Evolutionary conservation across 805 yeast genomes (phyloP), one percentile per base, ranked within the genome.

Genomic region (Blastobotrys parvus): DNA sequence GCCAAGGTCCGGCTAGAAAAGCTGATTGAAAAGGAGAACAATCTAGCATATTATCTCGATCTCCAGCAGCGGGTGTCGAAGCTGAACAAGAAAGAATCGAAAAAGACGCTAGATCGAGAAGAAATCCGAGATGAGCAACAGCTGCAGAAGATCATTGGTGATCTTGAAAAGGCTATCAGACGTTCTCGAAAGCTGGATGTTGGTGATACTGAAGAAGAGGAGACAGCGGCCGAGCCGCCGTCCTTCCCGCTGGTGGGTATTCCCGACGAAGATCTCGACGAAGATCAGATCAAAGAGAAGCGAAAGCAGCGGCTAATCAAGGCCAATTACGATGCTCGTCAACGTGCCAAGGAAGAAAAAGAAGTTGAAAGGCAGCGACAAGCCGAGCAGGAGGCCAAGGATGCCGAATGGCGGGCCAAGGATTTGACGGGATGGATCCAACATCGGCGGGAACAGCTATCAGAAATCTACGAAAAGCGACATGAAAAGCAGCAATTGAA

Each of bases 291-390:
- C 35, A 85, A 82, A 53, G 97, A 88, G 57, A 92, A 92, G 62
- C 72, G 95, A 39, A 78, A 78, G 45, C 97, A 92, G 63, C 72
- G 76, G 52, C 70, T 92, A 23, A 68, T 84, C 64, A 86, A 87
- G 55, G 90, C 94, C 3, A 87, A 85, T 54, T 79, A 75, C 54
- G 98, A 92, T 37, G 96, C 97, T 0, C 74, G 97, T 47, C 75
- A 76, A 60, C 74, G 89, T 37, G 85, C 88, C 5, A 82, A 78
- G 57, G 82, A 77, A 46, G 94, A 85, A 49, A 90, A 88, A 54
- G 74, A 72, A 46, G 72, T 72, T 32, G 87, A 82, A 48, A 74
- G 73, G 48, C 69, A 74, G 47, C 76, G 75, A 36, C 70, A 67
- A 38, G 80, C 75, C 39, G 82, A 76, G 45, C 77, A 75, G 44